Base-by-base conservation (phyloP, 805 yeast species). In the Yarrowia sp. region DNA sequence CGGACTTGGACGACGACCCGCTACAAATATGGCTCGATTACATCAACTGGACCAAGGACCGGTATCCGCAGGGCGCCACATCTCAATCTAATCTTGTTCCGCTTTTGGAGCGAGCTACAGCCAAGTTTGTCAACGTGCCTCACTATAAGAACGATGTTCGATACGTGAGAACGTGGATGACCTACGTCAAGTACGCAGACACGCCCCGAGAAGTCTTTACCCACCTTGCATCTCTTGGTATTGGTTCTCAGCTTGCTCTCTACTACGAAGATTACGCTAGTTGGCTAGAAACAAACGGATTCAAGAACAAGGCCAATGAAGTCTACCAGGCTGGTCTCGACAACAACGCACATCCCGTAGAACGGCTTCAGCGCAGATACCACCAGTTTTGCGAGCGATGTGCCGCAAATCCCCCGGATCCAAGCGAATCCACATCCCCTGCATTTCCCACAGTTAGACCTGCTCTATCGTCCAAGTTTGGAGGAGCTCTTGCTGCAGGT, bases 91-190 rank as follows among this genome's bases (percentile, higher is more conserved):
- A 92, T 0, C 79, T 92, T 63, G 77, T 92, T 3, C 80, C 78
- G 15, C 75, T 90, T 11, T 79, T 93, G 42, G 97, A 91, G 74
- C 79, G 88, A 58, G 89, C 95, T 72, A 88, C 96, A 0, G 83
- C 86, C 48, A 82, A 82, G 70, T 90, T 91, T 75, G 82, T 87
- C 73, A 90, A 89, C 72, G 84, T 83, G 41, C 78, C 78, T 0
- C 86, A 86, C 70, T 94, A 92, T 76, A 88, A 87, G 70, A 89
- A 93, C 75, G 98, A 94, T 75, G 87, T 94, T 0, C 79, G 98
- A 59, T 92, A 90, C 74, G 77, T 94, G 63, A 84, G 83, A 71
- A 83, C 92, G 1, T 94, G 99, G 98, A 77, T 93, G 48, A 87
- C 86, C 72, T 92, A 91, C 76, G 86, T 90, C 9, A 84, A 83